These are phyloP conservation scores for Cercospora nicotianae DNA, from an alignment of 2,329 filamentous ascomycete genomes.

Conservation along the genomic window DNA sequence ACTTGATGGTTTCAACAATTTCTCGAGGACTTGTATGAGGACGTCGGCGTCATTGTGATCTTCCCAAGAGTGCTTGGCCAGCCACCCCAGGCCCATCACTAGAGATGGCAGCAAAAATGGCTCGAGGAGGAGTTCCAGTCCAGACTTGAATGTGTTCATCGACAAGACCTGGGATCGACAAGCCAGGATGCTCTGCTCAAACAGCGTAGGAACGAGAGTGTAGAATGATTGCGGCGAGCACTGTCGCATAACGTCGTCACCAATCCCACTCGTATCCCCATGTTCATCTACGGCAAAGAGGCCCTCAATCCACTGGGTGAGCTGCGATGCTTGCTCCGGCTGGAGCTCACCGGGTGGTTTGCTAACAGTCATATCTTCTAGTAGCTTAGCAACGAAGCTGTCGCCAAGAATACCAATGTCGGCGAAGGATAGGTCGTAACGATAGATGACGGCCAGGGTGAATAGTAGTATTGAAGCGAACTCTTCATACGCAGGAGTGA, in stretches of 20 bases:
- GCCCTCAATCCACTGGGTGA: constrained; percentile 74
- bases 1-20: constrained; percentile 68
- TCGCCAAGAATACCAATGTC: constrained; percentile 66
- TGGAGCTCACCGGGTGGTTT: constrained; percentile 61
- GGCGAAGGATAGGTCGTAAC: constrained; percentile 64
- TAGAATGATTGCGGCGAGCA: constrained; percentile 84
- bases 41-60: constrained; percentile 64
- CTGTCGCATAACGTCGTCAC: constrained; percentile 77
- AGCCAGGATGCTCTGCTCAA: constrained; percentile 72
- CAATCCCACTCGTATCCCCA: constrained; percentile 61
- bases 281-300: constrained; percentile 68
- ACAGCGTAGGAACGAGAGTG: constrained; percentile 71
- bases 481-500: constrained; percentile 83
- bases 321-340: constrained; percentile 64
- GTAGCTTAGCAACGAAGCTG: constrained; percentile 68
- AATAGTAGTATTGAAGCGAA: constrained; percentile 76
- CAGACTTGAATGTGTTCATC: constrained; percentile 70
- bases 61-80: constrained; percentile 69
- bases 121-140: constrained; percentile 77
- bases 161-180: constrained; percentile 64
- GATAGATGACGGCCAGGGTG: constrained; percentile 71
- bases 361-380: constrained; percentile 60
- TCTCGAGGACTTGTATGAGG: constrained; percentile 69
- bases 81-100: constrained; percentile 69
- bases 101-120: constrained; percentile 78